Evolutionary conservation across 169 alveolate genomes (phyloP).

Genomic region (Babesia sp.): DNA sequence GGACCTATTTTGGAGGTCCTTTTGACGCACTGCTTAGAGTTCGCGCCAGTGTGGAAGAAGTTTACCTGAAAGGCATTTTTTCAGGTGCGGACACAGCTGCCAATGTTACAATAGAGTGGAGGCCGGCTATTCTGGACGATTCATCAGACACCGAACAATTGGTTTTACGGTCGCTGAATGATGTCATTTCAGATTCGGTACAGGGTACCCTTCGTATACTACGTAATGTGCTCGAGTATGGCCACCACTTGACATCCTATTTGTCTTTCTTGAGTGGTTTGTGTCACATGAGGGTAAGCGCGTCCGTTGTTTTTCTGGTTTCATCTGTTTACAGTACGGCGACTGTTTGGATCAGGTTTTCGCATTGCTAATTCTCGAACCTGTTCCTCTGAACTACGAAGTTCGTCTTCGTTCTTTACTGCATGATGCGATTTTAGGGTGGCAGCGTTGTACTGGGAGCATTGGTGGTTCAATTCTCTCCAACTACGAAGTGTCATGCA

Average conservation of each 20-base stretch:
- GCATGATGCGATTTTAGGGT: neutral
- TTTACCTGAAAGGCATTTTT: neutral
- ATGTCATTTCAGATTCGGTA: neutral
- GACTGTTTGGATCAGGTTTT: constrained; percentile 27
- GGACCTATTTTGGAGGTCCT: constrained; percentile 11
- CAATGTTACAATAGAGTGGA: neutral
- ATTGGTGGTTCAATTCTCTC: neutral
- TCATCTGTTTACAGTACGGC: constrained; percentile 23
- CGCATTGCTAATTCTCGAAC: constrained; percentile 3
- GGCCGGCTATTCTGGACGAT: neutral
- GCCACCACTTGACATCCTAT: constrained; percentile 2
- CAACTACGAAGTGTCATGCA: neutral
- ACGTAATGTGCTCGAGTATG: constrained; percentile 2
- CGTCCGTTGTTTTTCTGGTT: neutral
- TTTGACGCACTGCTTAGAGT: neutral
- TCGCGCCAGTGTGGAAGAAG: neutral
- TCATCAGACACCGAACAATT: neutral
- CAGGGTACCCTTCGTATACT: neutral
- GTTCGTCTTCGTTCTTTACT: neutral
- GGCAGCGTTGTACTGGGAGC: neutral
- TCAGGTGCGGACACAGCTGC: neutral
- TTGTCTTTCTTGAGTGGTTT: constrained; percentile 15
- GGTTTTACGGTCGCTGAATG: neutral
- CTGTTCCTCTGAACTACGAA: constrained; percentile 34
- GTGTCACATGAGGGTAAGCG: constrained; percentile 26